Evolutionary conservation across 495 filamentous ascomycete genomes (phyloP).

Genomic region (Usnea hakonensis): DNA sequence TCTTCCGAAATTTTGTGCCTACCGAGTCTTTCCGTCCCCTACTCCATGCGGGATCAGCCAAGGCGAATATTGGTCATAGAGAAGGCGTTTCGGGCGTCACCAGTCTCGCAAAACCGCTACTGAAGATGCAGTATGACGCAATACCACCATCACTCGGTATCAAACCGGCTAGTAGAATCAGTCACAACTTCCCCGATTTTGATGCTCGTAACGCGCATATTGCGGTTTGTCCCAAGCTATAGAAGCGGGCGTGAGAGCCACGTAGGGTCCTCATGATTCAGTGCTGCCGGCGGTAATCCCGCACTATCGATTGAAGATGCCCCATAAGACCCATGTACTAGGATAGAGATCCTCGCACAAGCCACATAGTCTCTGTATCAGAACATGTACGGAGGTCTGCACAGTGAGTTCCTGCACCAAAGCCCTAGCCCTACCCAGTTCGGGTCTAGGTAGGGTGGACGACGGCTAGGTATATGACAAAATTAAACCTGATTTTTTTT

Average conservation of each 20-base stretch:
- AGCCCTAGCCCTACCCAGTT: too few species aligned
- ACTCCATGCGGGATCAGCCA: conserved; percentile 34
- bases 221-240: not conserved
- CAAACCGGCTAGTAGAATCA: not conserved
- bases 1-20: conserved; percentile 20
- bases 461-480: too few species aligned
- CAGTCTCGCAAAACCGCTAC: conserved; percentile 34
- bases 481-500: too few species aligned
- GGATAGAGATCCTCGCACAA: too few species aligned
- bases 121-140: conserved; percentile 36
- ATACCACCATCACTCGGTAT: conserved; percentile 32
- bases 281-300: too few species aligned
- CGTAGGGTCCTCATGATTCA: not conserved
- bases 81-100: conserved; percentile 39
- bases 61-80: conserved; percentile 41
- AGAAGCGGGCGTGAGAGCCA: not conserved
- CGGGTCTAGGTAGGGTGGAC: too few species aligned
- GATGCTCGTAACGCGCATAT: not conserved
- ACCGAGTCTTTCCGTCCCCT: not conserved
- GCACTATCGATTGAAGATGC: too few species aligned
- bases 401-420: too few species aligned
- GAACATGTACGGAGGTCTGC: too few species aligned
- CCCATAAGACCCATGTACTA: too few species aligned
- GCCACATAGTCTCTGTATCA: too few species aligned
- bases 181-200: not conserved